phyloP scores from a whole-genome alignment of 805 yeast species.

The Yarrowia sp. region DNA sequence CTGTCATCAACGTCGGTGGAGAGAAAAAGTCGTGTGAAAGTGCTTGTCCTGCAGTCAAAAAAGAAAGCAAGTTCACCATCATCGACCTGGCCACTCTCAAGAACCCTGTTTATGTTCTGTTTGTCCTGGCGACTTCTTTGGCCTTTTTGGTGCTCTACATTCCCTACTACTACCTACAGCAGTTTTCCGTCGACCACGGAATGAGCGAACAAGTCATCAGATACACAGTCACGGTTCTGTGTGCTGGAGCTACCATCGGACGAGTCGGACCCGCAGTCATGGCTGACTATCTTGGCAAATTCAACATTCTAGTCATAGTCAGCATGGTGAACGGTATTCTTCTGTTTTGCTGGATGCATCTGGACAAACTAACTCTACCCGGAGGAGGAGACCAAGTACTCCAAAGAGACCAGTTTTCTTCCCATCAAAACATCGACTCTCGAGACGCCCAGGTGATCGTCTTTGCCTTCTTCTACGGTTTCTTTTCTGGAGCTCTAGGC shows the following conservation, averaged over 20 bases:
- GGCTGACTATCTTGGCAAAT: slow-evolving; percentile 49
- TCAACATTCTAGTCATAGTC: slow-evolving; percentile 40
- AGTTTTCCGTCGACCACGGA: slow-evolving; percentile 4
- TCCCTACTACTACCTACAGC: slow-evolving; percentile 26
- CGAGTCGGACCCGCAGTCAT: slow-evolving; percentile 46
- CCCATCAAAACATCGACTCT: slow-evolving; percentile 18
- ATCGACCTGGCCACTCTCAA: slow-evolving; percentile 11
- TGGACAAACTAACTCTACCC: not conserved
- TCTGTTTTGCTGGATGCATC: slow-evolving; percentile 36
- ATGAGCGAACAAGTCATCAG: slow-evolving; percentile 25
- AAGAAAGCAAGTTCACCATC: not conserved
- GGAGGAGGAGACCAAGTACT: not conserved
- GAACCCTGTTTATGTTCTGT: slow-evolving; percentile 30
- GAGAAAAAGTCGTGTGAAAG: not conserved
- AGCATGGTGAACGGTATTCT: slow-evolving; percentile 36
- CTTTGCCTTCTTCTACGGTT: slow-evolving; percentile 33
- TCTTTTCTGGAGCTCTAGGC: slow-evolving; percentile 32
- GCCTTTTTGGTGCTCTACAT: slow-evolving; percentile 20
- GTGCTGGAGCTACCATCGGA: slow-evolving; percentile 44
- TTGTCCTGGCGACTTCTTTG: slow-evolving; percentile 40
- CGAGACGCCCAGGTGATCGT: slow-evolving; percentile 30
- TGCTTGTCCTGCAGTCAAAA: not conserved
- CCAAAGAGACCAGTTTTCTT: not conserved
- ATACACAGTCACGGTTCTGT: slow-evolving; percentile 32
- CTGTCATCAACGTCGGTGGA: not conserved